Percentiles rank a stretch among this genome's conserved stretches.
phyloP scores from a whole-genome alignment of 176 grass and related monocot genomes.

The Themeda triandra region DNA sequence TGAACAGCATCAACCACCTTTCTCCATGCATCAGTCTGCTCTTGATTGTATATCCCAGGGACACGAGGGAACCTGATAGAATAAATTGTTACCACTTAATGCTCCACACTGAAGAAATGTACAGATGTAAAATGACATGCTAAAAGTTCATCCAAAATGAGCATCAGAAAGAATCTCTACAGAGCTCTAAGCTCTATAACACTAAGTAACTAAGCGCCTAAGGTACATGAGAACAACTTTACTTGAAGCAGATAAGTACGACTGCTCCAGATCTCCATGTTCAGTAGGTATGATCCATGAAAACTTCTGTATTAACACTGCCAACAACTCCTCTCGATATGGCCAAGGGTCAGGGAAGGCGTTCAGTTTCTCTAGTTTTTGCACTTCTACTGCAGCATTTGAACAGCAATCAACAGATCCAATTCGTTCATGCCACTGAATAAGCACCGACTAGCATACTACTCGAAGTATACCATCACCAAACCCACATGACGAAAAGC shows the following conservation, averaged over 20 bases:
- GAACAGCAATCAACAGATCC: background rate
- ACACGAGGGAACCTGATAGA: conserved; percentile 79
- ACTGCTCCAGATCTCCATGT: background rate
- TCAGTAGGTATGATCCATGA: background rate
- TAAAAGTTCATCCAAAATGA: background rate
- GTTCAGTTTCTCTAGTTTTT: background rate
- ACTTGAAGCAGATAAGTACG: background rate
- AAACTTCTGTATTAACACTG: background rate
- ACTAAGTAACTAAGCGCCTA: background rate
- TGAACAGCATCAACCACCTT: conserved; percentile 94
- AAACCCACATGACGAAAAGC: background rate
- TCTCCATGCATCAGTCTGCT: conserved; percentile 87
- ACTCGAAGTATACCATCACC: background rate
- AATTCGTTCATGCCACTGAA: background rate
- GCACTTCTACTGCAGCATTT: background rate
- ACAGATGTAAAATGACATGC: background rate
- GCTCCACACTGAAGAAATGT: background rate
- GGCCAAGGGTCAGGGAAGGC: too few relatives aligned
- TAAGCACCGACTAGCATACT: background rate
- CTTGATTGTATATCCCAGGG: conserved; percentile 87
- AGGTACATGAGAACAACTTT: background rate
- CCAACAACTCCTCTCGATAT: too few relatives aligned
- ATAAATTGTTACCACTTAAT: background rate
- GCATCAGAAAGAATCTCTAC: background rate
- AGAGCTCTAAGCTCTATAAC: background rate